Percentiles rank a stretch among this genome's conserved stretches.
Evolutionary conservation across 2,329 filamentous ascomycete genomes (phyloP).

Genomic region (Xylaria sp.): DNA sequence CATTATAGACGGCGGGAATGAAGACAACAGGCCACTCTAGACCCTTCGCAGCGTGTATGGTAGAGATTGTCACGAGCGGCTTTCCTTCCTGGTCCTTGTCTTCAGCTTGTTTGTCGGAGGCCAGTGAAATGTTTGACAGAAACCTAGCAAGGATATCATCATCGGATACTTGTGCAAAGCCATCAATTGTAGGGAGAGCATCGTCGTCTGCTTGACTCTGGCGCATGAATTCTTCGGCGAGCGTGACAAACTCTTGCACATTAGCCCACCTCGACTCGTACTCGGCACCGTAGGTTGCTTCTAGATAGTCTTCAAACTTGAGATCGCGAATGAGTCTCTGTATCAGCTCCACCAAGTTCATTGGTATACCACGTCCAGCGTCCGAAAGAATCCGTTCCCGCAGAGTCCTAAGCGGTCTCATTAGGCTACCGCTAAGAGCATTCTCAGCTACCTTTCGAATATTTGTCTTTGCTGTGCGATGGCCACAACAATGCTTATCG

Average conservation of each 20-base stretch:
- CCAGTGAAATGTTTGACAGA: constrained; percentile 89
- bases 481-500: constrained; percentile 63
- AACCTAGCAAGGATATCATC: constrained; percentile 76
- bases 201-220: constrained; percentile 62
- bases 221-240: constrained; percentile 77
- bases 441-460: constrained; percentile 64
- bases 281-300: constrained; percentile 72
- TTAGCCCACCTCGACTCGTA: constrained; percentile 87
- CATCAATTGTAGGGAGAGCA: constrained; percentile 74
- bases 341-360: constrained; percentile 61
- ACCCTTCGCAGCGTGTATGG: constrained; percentile 95
- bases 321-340: constrained; percentile 71
- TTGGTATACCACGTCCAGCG: constrained; percentile 44
- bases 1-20: constrained; percentile 88
- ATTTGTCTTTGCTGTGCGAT: constrained; percentile 59
- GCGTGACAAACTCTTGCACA: constrained; percentile 84
- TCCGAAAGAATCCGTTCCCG: constrained; percentile 49
- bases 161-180: constrained; percentile 74
- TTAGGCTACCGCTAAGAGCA: constrained; percentile 63
- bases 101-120: constrained; percentile 78
- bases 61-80: constrained; percentile 86
- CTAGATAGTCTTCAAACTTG: constrained; percentile 78
- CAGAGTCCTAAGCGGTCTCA: constrained; percentile 56
- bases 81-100: constrained; percentile 66
- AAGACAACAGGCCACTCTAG: constrained; percentile 97